Conservation (phyloP, 2,329 filamentous ascomycete genomes). For the Aspergillus awamori region DNA sequence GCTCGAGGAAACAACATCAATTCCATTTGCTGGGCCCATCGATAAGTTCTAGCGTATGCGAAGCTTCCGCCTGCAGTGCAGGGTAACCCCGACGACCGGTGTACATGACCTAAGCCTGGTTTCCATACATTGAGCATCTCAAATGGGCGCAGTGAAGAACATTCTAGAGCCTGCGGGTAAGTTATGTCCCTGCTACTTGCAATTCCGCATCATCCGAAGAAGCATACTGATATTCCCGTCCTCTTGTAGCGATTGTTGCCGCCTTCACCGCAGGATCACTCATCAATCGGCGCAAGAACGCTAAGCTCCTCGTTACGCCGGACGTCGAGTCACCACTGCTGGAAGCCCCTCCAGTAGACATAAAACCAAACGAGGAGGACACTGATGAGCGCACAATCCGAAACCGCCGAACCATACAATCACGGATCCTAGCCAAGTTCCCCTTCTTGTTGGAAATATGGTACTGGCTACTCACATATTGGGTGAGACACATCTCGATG, state of each 20-base stretch:
- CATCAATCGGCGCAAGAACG: slow-evolving; percentile 17
- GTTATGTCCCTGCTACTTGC: background rate
- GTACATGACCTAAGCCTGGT: background rate
- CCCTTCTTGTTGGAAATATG: slow-evolving; percentile 38
- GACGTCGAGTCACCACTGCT: slow-evolving; percentile 21
- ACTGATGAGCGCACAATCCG: background rate
- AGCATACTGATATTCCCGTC: background rate
- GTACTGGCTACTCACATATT: slow-evolving; percentile 39
- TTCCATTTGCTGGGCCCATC: background rate
- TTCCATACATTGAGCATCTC: background rate
- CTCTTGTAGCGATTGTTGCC: slow-evolving; percentile 15
- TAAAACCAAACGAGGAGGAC: slow-evolving; percentile 6
- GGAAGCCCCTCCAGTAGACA: slow-evolving; percentile 7
- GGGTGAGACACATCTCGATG: slow-evolving; percentile 25
- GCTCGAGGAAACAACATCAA: background rate
- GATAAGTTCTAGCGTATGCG: background rate
- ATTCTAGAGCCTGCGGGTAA: slow-evolving; percentile 24
- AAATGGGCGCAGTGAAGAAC: slow-evolving; percentile 18
- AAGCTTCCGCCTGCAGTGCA: background rate
- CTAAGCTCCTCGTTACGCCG: slow-evolving; percentile 10
- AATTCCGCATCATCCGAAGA: background rate
- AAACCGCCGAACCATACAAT: slow-evolving; percentile 20
- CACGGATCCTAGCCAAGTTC: slow-evolving; percentile 29
- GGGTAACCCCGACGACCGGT: background rate
- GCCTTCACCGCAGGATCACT: slow-evolving; percentile 20